A percentile compares a stretch with the other conserved stretches of the same genome.
phyloP scores from a whole-genome alignment of 2,329 filamentous ascomycete species.

The Nannizzia gypsea region DNA sequence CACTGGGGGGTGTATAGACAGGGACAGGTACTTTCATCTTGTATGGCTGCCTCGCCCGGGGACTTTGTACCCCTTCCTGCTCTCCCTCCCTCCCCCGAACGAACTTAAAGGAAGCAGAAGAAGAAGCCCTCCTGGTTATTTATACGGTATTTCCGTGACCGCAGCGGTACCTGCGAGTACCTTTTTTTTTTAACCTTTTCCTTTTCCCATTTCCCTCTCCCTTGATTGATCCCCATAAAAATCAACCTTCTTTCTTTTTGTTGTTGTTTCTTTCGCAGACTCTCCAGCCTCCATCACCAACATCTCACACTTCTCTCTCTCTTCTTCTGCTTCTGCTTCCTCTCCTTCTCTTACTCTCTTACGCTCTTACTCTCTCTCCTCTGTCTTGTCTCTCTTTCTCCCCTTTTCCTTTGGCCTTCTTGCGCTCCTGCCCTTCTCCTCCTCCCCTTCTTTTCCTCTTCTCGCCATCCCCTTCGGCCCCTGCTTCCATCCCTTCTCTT shows the following conservation, averaged over 20 bases:
- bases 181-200: neutral
- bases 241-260: constrained; percentile 1
- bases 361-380: neutral
- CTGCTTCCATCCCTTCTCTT: constrained; percentile 2
- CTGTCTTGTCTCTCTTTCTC: neutral
- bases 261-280: neutral
- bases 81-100: neutral
- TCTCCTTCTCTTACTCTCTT: neutral
- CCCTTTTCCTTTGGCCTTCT: neutral
- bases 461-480: constrained; percentile 8
- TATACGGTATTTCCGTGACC: constrained; percentile 3
- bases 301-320: neutral
- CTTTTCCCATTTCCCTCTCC: no score
- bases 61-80: neutral
- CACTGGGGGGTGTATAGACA: neutral
- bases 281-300: neutral
- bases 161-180: constrained; percentile 1
- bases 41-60: neutral
- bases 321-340: neutral
- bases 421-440: constrained; percentile 2
- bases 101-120: neutral
- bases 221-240: neutral
- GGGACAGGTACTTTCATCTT: neutral
- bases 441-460: constrained; percentile 13
- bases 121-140: neutral